These are phyloP conservation scores for Panaeolus cyanescens DNA, from an alignment of 768 basidiomycete genomes.

Conservation along the genomic window DNA sequence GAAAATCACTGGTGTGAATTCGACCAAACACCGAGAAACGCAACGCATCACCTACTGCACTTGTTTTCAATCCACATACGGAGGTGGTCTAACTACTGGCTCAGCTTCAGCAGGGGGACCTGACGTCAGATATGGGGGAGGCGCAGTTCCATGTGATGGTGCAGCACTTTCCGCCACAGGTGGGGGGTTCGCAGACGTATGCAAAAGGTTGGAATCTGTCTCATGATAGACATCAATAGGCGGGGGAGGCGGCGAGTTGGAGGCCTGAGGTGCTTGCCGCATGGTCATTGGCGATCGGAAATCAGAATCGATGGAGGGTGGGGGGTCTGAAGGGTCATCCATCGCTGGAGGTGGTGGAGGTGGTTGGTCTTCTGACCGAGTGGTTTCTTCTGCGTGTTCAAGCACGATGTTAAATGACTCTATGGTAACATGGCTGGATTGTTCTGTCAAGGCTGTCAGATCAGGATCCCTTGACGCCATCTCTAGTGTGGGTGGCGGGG, in stretches of 20 bases:
- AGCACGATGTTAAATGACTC: slow-evolving; percentile 62
- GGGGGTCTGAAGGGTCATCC: slow-evolving; percentile 88
- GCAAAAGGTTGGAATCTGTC: slow-evolving; percentile 14
- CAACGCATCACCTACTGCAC: not conserved
- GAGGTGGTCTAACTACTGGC: slow-evolving; percentile 58
- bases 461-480: slow-evolving; percentile 74
- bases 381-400: slow-evolving; percentile 48
- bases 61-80: slow-evolving; percentile 55
- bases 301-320: slow-evolving; percentile 85
- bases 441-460: slow-evolving; percentile 65
- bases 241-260: slow-evolving; percentile 34
- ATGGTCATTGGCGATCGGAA: slow-evolving; percentile 55
- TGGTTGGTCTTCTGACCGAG: slow-evolving; percentile 35
- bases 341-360: slow-evolving; percentile 80
- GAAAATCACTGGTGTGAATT: slow-evolving; percentile 4
- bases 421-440: slow-evolving; percentile 49
- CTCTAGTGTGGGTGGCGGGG: slow-evolving; percentile 78
- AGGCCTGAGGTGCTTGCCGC: slow-evolving; percentile 33
- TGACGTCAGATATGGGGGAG: slow-evolving; percentile 76
- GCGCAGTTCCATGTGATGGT: slow-evolving; percentile 59
- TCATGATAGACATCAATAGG: slow-evolving; percentile 29
- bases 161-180: slow-evolving; percentile 30
- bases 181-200: slow-evolving; percentile 28
- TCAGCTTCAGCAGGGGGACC: slow-evolving; percentile 50
- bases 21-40: not conserved